Conservation (phyloP, 345 rosid genomes). For the Eucalyptus albens region DNA sequence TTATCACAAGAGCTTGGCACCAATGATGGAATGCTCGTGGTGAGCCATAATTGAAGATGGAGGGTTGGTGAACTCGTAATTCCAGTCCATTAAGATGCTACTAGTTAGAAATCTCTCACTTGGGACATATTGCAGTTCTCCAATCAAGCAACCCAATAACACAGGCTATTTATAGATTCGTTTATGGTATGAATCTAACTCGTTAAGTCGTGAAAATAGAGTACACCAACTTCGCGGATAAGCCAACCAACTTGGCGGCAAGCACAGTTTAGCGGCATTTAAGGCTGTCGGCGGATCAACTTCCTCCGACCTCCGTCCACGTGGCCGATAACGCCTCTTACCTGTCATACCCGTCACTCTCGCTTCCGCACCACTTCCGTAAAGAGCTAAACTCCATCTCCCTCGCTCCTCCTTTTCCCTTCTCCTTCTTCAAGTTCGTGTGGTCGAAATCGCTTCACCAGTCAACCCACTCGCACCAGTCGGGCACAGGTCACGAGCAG, state of each 20-base stretch:
- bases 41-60: not conserved
- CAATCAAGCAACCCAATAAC: too few relatives aligned
- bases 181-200: too few relatives aligned
- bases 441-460: not conserved
- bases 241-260: not conserved
- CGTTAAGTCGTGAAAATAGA: too few relatives aligned
- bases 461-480: not conserved
- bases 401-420: not conserved
- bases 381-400: not conserved
- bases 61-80: accelerated
- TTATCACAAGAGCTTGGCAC: accelerated
- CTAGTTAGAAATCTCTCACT: not conserved
- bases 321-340: not conserved
- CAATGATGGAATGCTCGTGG: not conserved
- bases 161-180: too few relatives aligned
- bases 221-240: too few relatives aligned
- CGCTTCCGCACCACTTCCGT: not conserved
- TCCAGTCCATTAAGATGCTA: not conserved
- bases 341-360: not conserved
- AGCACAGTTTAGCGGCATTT: not conserved
- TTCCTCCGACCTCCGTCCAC: not conserved
- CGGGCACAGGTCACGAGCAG: not conserved
- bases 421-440: not conserved
- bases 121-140: too few relatives aligned
- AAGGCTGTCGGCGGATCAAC: not conserved